Evolutionary conservation across 768 basidiomycete species (phyloP).

Genomic region (Lentinula sp.): DNA sequence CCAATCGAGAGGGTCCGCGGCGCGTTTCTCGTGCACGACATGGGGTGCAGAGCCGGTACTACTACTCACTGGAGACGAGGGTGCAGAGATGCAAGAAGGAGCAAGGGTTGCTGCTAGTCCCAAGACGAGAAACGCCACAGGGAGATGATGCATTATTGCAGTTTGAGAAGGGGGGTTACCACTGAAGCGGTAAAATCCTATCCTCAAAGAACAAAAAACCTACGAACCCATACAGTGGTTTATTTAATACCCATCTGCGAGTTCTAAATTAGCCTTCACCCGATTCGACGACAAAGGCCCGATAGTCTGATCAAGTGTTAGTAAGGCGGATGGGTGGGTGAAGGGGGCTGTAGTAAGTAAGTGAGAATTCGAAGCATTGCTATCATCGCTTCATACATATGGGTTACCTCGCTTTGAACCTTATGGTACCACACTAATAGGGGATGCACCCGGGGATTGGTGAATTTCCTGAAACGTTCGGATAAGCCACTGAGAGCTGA

Average conservation of each 20-base stretch:
- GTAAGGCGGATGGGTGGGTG: too few relatives aligned
- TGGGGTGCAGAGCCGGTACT: conserved; percentile 2
- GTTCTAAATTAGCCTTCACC: not conserved
- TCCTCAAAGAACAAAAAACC: not conserved
- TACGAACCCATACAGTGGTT: not conserved
- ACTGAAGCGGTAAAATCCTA: not conserved
- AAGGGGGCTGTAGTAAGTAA: not conserved
- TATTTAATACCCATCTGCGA: not conserved
- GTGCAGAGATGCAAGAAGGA: not conserved
- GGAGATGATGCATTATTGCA: not conserved
- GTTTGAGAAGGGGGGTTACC: not conserved
- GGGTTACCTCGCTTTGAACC: not conserved
- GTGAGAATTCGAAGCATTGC: not conserved
- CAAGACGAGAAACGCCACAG: not conserved
- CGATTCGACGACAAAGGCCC: not conserved
- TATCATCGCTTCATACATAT: not conserved
- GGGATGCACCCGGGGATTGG: not conserved
- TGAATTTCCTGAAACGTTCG: not conserved
- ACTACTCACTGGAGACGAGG: conserved; percentile 5
- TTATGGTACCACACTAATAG: not conserved
- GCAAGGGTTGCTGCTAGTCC: not conserved
- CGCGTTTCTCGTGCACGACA: conserved; percentile 34
- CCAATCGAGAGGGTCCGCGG: conserved; percentile 27
- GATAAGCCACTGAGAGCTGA: not conserved
- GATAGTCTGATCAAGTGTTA: too few relatives aligned